These are phyloP conservation scores for Lachnellula willkommii DNA, from an alignment of 2,329 filamentous ascomycete species.

Conservation along the genomic window DNA sequence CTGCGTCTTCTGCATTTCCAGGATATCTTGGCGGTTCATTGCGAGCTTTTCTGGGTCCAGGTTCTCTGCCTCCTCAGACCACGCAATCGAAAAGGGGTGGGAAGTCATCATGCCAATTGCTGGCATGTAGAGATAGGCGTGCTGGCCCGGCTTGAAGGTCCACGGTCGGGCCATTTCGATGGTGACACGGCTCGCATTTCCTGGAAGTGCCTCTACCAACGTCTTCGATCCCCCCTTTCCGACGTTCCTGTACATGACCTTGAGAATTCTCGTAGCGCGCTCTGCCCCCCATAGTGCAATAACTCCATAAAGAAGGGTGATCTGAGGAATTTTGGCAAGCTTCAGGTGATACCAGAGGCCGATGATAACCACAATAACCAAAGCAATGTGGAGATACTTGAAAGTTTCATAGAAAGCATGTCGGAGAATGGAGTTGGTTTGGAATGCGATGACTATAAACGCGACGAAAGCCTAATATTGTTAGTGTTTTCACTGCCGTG, in stretches of 20 bases:
- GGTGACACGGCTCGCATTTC: conserved; percentile 68
- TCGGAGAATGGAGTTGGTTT: conserved; percentile 64
- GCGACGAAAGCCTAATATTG: conserved; percentile 47
- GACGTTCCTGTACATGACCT: conserved; percentile 60
- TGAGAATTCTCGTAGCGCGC: conserved; percentile 53
- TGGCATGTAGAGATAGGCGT: conserved; percentile 76
- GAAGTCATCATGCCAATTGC: conserved; percentile 66
- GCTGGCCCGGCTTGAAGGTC: conserved; percentile 68
- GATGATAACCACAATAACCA: conserved; percentile 54
- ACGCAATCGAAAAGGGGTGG: conserved; percentile 74
- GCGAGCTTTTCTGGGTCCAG: conserved; percentile 49
- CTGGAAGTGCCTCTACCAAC: conserved; percentile 69
- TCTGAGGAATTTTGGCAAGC: conserved; percentile 48
- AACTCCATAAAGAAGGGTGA: conserved; percentile 55
- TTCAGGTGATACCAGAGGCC: conserved; percentile 64
- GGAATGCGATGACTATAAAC: conserved; percentile 58
- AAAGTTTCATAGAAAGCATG: conserved; percentile 79
- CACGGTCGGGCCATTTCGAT: conserved; percentile 72
- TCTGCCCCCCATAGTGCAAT: conserved; percentile 65
- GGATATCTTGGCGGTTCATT: conserved; percentile 54
- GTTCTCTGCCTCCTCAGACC: conserved; percentile 62
- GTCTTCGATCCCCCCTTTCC: conserved; percentile 62
- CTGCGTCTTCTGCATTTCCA: conserved; percentile 55
- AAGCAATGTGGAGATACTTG: conserved; percentile 64
- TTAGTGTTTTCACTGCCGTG: conserved; percentile 9